These are phyloP conservation scores for Chlamydomonas schloesseri DNA, from an alignment of 139 green algal genomes.

Conservation along the genomic window DNA sequence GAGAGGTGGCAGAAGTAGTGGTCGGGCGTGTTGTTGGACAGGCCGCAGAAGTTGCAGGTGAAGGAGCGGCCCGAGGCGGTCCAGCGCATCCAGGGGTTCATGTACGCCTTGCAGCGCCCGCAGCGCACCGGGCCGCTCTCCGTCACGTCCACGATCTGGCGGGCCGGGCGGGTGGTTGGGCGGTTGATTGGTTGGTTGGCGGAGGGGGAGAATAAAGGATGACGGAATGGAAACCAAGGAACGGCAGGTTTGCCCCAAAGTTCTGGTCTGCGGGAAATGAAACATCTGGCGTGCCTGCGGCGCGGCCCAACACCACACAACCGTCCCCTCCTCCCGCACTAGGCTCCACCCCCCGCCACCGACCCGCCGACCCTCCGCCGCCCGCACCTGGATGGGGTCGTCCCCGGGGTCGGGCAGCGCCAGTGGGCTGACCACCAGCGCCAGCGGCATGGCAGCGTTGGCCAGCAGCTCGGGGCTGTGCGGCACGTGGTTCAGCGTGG, in stretches of 20 bases:
- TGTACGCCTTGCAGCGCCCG: slow-evolving; percentile 89
- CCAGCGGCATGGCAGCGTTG: slow-evolving; percentile 86
- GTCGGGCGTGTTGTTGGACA: slow-evolving; percentile 71
- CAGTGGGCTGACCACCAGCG: slow-evolving; percentile 86
- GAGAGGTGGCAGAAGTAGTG: slow-evolving; percentile 83
- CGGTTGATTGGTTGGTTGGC: too few relatives aligned
- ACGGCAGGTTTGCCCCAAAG: too few relatives aligned
- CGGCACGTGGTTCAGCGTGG: slow-evolving; percentile 86
- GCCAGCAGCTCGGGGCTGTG: slow-evolving; percentile 79
- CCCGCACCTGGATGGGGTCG: slow-evolving; percentile 80
- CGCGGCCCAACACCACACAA: neutral
- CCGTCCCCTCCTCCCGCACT: neutral
- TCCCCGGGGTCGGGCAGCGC: slow-evolving; percentile 82
- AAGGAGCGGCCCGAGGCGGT: slow-evolving; percentile 72
- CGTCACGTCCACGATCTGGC: slow-evolving; percentile 81
- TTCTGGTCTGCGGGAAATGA: too few relatives aligned
- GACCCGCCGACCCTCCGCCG: too few relatives aligned
- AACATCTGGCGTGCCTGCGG: too few relatives aligned
- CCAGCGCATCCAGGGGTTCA: slow-evolving; percentile 90
- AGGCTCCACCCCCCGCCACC: neutral
- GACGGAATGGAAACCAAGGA: too few relatives aligned
- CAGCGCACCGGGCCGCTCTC: slow-evolving; percentile 84
- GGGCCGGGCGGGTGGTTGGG: too few relatives aligned
- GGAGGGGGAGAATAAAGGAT: too few relatives aligned
- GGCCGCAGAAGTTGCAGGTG: slow-evolving; percentile 87